Base-by-base conservation (phyloP, 768 basidiomycete genomes). In the Mycena rebaudengoi region DNA sequence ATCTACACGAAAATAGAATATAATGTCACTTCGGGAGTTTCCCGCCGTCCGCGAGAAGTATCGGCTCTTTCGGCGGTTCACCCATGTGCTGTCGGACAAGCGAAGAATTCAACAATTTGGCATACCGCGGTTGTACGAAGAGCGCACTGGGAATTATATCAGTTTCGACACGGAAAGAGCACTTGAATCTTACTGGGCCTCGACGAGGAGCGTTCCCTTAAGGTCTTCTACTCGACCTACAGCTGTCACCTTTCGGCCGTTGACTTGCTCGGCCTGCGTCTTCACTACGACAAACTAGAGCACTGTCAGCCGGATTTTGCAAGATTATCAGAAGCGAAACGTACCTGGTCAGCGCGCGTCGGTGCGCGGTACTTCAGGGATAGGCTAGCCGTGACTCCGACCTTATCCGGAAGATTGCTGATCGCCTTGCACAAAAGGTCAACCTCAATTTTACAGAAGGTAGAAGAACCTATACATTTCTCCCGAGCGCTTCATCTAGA, bases 341-440 rank as follows among this genome's bases (percentile, higher is more conserved):
- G 40, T 65, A 89, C 93, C 82, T 94, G 95, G 74, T 97, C 94
- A 0, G 96, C 96, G 54, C 85, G 87, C 2, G 94, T 95, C 0
- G 97, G 97, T 2, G 94, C 91, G 53, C 86, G 88, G 78, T 96
- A 99, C 69, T 89, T 88, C 49, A 98, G 75, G 5, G 83, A 83
- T 41, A 99, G 81, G 41, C 86, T 91, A 2, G 96, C 97, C 0
- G 97, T 99, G 12, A 99, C 96, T 18, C 94, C 97, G 40, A 99
- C 89, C 71, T 92, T 90, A 21, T 92, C 90, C 0, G 96, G 95
- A 0, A 99, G 79, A 72, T 95, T 94, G 49, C 84, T 82, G 40
- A 96, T 85, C 12, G 97, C 95, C 95, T 97, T 55, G 0, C 59
- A 51, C 13, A 30, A 39, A 12, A 48, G 30, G 21, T 40, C 48